A percentile compares a stretch with the other conserved stretches of the same genome.
Evolutionary conservation across 2,329 filamentous ascomycete genomes (phyloP).

Genomic region (Orbilia ellipsospora): DNA sequence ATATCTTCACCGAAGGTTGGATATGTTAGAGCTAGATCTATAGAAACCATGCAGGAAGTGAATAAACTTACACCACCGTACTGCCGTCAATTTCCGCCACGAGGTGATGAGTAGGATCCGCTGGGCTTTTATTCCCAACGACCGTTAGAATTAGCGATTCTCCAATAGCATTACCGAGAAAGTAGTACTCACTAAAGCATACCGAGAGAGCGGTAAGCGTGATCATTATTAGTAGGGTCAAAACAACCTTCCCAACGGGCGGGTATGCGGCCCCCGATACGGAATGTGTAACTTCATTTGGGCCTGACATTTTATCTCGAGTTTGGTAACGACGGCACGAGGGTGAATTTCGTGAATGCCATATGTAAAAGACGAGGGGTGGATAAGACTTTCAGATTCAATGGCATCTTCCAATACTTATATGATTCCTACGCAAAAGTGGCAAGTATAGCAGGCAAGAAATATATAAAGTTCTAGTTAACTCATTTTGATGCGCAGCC

Average conservation of each 20-base stretch:
- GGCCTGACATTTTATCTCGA: slow-evolving; percentile 13
- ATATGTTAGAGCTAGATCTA: too few species aligned
- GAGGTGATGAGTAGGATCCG: slow-evolving; percentile 23
- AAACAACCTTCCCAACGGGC: slow-evolving; percentile 6
- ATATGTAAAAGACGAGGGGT: too few species aligned
- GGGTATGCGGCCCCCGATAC: slow-evolving; percentile 24
- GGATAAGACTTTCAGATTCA: too few species aligned
- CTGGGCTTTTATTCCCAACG: slow-evolving; percentile 15
- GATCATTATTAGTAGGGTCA: slow-evolving; percentile 23
- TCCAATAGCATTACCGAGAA: neutral
- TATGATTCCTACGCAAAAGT: too few species aligned
- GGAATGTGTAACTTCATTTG: neutral
- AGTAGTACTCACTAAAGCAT: slow-evolving; percentile 23
- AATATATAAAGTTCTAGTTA: too few species aligned
- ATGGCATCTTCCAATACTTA: too few species aligned
- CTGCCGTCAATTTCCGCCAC: slow-evolving; percentile 30
- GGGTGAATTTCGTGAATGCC: too few species aligned
- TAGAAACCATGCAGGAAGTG: neutral
- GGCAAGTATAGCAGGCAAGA: too few species aligned
- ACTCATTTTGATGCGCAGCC: too few species aligned
- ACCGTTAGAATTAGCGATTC: neutral
- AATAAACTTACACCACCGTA: slow-evolving; percentile 37
- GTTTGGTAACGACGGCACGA: too few species aligned
- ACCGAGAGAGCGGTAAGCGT: slow-evolving; percentile 20
- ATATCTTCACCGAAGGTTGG: slow-evolving; percentile 65